Conservation (phyloP, 208 protist genomes). For the Crithidia expoeki region DNA sequence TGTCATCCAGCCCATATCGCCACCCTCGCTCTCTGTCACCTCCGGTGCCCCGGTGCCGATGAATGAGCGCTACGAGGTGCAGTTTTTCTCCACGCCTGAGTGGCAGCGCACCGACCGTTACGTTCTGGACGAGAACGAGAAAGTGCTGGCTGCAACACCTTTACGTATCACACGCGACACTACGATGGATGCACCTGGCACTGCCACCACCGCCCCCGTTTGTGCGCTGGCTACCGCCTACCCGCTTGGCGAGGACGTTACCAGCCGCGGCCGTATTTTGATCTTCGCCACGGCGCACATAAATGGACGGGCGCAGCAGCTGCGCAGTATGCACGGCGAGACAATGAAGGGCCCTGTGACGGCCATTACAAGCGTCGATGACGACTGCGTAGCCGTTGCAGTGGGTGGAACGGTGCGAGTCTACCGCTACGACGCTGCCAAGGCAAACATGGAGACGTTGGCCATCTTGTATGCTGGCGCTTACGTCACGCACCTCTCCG, state of each 20-base stretch:
- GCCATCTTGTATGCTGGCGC: constrained; percentile 84
- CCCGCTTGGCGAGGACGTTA: constrained; percentile 86
- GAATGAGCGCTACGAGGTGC: constrained; percentile 71
- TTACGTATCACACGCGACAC: constrained; percentile 61
- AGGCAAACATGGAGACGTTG: constrained; percentile 60
- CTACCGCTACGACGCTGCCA: constrained; percentile 67
- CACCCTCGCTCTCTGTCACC: constrained; percentile 45
- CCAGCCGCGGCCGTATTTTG: constrained; percentile 73
- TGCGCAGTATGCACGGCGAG: constrained; percentile 74
- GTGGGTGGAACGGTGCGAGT: constrained; percentile 88
- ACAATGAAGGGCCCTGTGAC: constrained; percentile 82
- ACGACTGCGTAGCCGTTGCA: constrained; percentile 68
- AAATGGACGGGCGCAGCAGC: constrained; percentile 27
- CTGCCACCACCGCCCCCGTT: constrained; percentile 49
- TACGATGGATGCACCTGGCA: constrained; percentile 33
- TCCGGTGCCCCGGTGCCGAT: constrained; percentile 67
- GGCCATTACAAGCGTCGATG: constrained; percentile 49
- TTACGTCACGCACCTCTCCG: constrained; percentile 77
- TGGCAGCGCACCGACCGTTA: constrained; percentile 52
- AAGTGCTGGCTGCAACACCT: constrained; percentile 67
- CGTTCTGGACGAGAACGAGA: constrained; percentile 82
- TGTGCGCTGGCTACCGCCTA: constrained; percentile 86
- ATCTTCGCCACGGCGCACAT: constrained; percentile 51
- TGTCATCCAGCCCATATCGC: constrained; percentile 43
- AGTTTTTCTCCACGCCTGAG: constrained; percentile 54